Evolutionary conservation across 139 green algal species (phyloP).

Genomic region (Gonium pectorale): DNA sequence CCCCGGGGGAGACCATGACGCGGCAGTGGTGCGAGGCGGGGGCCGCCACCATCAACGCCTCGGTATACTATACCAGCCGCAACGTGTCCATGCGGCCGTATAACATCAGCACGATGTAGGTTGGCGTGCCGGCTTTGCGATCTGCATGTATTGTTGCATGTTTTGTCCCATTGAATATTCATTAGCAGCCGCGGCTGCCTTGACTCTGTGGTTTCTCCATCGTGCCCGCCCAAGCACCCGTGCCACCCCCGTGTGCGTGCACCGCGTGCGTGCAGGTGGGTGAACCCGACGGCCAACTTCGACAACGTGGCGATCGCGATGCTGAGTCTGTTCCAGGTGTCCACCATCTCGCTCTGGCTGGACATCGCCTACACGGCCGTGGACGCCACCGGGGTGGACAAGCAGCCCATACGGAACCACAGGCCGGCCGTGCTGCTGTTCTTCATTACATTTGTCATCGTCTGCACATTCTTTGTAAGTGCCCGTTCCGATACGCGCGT

Average conservation of each 20-base stretch:
- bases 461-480: conserved; percentile 66
- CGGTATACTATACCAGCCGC: conserved; percentile 52
- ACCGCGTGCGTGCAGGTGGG: conserved; percentile 52
- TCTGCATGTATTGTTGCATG: no score
- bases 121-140: not conserved
- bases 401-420: conserved; percentile 66
- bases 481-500: conserved; percentile 11
- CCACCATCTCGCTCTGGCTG: conserved; percentile 52
- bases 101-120: conserved; percentile 38
- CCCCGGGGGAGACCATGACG: conserved; percentile 56
- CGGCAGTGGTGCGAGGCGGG: conserved; percentile 49
- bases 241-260: no score
- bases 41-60: conserved; percentile 45
- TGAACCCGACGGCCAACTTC: conserved; percentile 72
- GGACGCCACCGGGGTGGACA: conserved; percentile 61
- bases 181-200: no score
- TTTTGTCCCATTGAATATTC: no score
- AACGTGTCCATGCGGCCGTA: conserved; percentile 54
- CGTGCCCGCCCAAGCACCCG: no score
- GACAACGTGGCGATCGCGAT: conserved; percentile 69
- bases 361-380: conserved; percentile 72
- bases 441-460: conserved; percentile 69
- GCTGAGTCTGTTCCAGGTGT: conserved; percentile 70
- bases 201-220: no score
- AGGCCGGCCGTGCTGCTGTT: conserved; percentile 60